Conservation (phyloP, 192 early-diverging fungal species). For the Mortierella claussenii region DNA sequence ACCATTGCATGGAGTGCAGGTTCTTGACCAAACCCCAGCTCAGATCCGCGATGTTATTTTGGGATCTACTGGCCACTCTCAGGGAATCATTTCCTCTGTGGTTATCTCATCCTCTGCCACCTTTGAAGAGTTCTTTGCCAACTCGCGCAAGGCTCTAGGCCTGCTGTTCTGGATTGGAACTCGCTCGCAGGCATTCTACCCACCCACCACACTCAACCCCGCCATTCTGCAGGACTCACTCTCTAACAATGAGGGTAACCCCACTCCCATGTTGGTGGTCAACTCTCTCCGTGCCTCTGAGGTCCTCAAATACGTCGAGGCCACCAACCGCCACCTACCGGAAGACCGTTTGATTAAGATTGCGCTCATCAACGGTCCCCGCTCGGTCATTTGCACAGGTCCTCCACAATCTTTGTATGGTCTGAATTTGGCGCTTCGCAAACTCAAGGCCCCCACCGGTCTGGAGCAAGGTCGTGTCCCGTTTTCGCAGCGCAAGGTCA, state of each 20-base stretch:
- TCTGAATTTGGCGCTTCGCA: conserved; percentile 90
- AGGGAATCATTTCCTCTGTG: conserved; percentile 88
- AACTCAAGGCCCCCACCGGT: conserved; percentile 87
- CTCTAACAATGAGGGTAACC: conserved; percentile 88
- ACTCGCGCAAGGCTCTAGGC: conserved; percentile 82
- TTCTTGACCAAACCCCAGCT: conserved; percentile 67
- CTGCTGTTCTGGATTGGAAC: conserved; percentile 88
- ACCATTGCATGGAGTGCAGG: conserved; percentile 23
- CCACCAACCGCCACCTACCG: conserved; percentile 88
- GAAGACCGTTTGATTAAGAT: conserved; percentile 85
- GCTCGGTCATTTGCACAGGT: conserved; percentile 89
- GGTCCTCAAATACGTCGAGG: conserved; percentile 85
- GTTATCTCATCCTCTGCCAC: conserved; percentile 83
- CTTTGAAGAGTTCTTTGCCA: conserved; percentile 79
- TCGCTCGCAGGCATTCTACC: conserved; percentile 81
- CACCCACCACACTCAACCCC: conserved; percentile 84
- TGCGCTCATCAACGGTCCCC: conserved; percentile 91
- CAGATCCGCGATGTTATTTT: conserved; percentile 67
- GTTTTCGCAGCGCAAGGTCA: conserved; percentile 88
- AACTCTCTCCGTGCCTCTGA: conserved; percentile 84
- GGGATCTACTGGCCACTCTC: conserved; percentile 90
- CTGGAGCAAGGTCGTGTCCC: conserved; percentile 92
- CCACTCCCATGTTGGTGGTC: conserved; percentile 92
- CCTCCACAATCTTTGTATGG: conserved; percentile 92
- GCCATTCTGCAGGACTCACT: conserved; percentile 91